Percentiles rank a stretch among this genome's conserved stretches.
Conservation (phyloP, 176 grass and related monocot species). For the Avena eriantha region DNA sequence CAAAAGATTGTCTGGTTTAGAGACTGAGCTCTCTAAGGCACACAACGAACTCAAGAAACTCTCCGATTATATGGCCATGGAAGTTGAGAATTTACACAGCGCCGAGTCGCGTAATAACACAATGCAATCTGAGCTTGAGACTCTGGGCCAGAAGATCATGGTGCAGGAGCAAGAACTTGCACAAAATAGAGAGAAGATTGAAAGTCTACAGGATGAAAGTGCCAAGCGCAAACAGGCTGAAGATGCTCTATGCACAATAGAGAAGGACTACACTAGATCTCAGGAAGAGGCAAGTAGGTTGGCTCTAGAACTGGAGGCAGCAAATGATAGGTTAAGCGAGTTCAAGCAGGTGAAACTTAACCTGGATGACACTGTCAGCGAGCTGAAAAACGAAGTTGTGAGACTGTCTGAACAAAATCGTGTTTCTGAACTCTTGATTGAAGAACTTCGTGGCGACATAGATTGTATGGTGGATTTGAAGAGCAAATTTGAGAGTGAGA, state of each 20-base stretch:
- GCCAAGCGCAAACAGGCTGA: constrained; percentile 36
- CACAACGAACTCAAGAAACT: constrained; percentile 58
- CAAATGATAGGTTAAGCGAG: constrained; percentile 43
- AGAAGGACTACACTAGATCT: constrained; percentile 41
- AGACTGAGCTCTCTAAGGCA: constrained; percentile 48
- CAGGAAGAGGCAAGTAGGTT: constrained; percentile 45
- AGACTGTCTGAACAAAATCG: constrained; percentile 47
- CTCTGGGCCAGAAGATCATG: constrained; percentile 44
- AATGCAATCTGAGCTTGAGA: constrained; percentile 54
- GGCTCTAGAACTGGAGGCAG: constrained; percentile 47
- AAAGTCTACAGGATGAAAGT: constrained; percentile 48
- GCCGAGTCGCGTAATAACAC: constrained; percentile 51
- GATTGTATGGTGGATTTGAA: constrained; percentile 43
- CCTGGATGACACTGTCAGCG: constrained; percentile 46
- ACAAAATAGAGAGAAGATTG: constrained; percentile 51
- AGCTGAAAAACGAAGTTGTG: constrained; percentile 51
- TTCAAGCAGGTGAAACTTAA: constrained; percentile 47
- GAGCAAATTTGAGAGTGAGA: constrained; percentile 53
- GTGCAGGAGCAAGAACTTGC: constrained; percentile 55
- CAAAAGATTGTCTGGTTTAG: constrained; percentile 52
- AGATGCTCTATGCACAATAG: constrained; percentile 33
- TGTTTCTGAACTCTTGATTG: constrained; percentile 37
- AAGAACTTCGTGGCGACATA: constrained; percentile 40
- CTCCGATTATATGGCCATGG: constrained; percentile 52
- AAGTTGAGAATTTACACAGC: constrained; percentile 54